These are phyloP conservation scores for Lachnellula cervina DNA, from an alignment of 2,329 filamentous ascomycete genomes.

Conservation along the genomic window DNA sequence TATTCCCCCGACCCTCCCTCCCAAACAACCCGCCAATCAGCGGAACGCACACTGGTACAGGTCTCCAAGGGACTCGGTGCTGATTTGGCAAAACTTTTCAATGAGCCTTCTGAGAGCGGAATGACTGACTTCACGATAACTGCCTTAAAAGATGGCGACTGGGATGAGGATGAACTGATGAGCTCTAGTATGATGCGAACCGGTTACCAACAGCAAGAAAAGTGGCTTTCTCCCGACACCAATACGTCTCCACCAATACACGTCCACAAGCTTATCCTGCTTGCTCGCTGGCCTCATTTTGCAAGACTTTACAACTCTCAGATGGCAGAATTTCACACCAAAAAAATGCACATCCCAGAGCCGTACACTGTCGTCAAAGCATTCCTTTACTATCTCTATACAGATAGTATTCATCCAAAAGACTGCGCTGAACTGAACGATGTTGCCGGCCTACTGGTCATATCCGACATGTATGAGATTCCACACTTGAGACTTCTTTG, in stretches of 20 bases:
- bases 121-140: slow-evolving; percentile 91
- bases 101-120: slow-evolving; percentile 75
- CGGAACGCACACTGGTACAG: slow-evolving; percentile 42
- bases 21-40: slow-evolving; percentile 44
- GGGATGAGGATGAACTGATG: slow-evolving; percentile 56
- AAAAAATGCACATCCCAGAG: slow-evolving; percentile 96
- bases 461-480: slow-evolving; percentile 98
- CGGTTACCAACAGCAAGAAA: slow-evolving; percentile 36
- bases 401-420: slow-evolving; percentile 72
- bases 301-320: slow-evolving; percentile 84
- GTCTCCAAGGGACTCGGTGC: slow-evolving; percentile 69
- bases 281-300: slow-evolving; percentile 96
- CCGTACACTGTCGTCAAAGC: slow-evolving; percentile 91
- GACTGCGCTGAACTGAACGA: slow-evolving; percentile 67
- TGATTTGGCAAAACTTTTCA: slow-evolving; percentile 83
- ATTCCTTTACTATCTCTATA: slow-evolving; percentile 95
- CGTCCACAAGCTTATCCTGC: slow-evolving; percentile 90
- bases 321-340: slow-evolving; percentile 96
- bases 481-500: slow-evolving; percentile 86
- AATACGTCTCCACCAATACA: slow-evolving; percentile 80
- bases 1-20: slow-evolving; percentile 50
- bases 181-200: slow-evolving; percentile 46
- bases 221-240: slow-evolving; percentile 56
- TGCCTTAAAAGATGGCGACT: slow-evolving; percentile 72
- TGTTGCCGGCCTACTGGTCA: slow-evolving; percentile 89